Percentiles rank a stretch among this genome's conserved stretches.
Conservation (phyloP, 2,329 filamentous ascomycete species). For the Penicillium digitatum region DNA sequence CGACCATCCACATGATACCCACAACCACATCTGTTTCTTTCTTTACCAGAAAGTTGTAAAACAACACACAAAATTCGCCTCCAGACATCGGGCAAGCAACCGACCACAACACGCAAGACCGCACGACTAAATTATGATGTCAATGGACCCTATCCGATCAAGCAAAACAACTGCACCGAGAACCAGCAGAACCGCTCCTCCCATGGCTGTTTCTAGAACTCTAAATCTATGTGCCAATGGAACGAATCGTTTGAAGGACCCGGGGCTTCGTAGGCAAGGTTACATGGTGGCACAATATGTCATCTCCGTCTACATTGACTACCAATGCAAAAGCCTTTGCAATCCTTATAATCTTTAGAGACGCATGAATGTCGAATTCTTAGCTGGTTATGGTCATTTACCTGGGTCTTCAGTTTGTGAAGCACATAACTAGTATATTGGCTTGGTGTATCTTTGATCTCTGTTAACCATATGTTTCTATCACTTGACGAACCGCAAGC, state of each 20-base stretch:
- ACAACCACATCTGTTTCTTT: slow-evolving; percentile 3
- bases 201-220: background rate
- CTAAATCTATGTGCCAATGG: background rate
- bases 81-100: background rate
- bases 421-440: background rate
- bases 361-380: background rate
- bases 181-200: background rate
- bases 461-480: slow-evolving; percentile 15
- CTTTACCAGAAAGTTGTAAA: background rate
- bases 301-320: background rate
- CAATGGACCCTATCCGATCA: background rate
- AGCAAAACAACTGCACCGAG: background rate
- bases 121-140: background rate
- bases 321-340: background rate
- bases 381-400: background rate
- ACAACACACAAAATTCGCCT: background rate
- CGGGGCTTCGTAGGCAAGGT: background rate
- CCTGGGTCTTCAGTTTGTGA: background rate
- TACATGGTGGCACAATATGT: background rate
- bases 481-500: slow-evolving; percentile 8
- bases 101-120: background rate
- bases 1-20: slow-evolving; percentile 4
- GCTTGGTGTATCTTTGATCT: background rate
- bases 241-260: background rate
- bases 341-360: background rate